phyloP scores from a whole-genome alignment of 257 asterid species.

The Verbascum thapsus region DNA sequence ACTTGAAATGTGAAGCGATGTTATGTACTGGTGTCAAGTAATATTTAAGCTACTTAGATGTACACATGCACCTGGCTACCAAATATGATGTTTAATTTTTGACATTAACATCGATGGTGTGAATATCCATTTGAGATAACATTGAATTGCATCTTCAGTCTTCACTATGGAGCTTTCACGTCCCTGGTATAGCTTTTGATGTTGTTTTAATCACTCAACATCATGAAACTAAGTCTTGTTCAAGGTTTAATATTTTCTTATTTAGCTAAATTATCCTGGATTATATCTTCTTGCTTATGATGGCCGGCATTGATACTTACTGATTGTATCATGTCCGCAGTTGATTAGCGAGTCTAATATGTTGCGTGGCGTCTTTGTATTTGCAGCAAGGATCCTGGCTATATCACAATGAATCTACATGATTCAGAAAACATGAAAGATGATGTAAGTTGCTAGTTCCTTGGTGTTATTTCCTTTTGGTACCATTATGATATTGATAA shows the following conservation, averaged over 20 bases:
- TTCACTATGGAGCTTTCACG: slow-evolving; percentile 5
- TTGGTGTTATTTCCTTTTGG: slow-evolving; percentile 8
- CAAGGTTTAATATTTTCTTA: background rate
- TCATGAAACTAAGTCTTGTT: slow-evolving; percentile 22
- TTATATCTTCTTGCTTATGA: background rate
- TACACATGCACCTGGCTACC: slow-evolving; percentile 9
- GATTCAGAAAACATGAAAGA: slow-evolving; percentile 56
- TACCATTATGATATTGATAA: background rate
- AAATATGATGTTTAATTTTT: background rate
- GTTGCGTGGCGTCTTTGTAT: slow-evolving; percentile 21
- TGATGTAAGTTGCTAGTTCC: slow-evolving; percentile 54
- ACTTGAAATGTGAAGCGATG: background rate
- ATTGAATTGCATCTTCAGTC: slow-evolving; percentile 3
- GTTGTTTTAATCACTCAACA: slow-evolving; percentile 10
- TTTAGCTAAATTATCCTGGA: background rate
- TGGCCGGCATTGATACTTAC: background rate
- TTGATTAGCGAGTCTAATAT: slow-evolving; percentile 22
- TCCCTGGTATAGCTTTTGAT: slow-evolving; percentile 4
- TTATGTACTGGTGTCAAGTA: slow-evolving; percentile 4
- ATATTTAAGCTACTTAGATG: slow-evolving; percentile 3
- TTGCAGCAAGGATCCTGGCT: slow-evolving; percentile 81
- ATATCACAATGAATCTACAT: slow-evolving; percentile 43
- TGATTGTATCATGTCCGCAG: slow-evolving; percentile 16
- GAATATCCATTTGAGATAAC: slow-evolving; percentile 2
- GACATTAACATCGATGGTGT: background rate